Evolutionary conservation across 1,139 yeast species (phyloP), one percentile per base, ranked within the genome.

Genomic region (Blastobotrys persicus): DNA sequence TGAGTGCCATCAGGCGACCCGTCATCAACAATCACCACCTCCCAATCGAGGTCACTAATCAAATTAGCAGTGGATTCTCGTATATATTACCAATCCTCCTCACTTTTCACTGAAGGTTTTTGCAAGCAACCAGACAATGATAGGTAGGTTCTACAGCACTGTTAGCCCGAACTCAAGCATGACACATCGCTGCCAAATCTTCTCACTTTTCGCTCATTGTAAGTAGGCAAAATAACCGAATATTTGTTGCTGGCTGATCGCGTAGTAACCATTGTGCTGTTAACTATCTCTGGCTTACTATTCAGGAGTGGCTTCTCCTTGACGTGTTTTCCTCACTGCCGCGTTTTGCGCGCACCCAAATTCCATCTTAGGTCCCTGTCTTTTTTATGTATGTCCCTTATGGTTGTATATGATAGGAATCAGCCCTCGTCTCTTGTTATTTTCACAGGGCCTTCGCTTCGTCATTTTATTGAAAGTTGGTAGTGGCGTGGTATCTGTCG

Each of bases 1-100:
- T 83, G 91, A 16, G 94, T 85, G 14, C 92, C 92, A 65, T 85
- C 94, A 42, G 94, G 94, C 2, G 91, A 83, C 55, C 79, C 81
- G 63, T 85, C 94, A 62, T 85, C 94, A 47, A 85, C 92, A 63
- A 85, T 83, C 51, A 85, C 72, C 20, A 85, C 79, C 66, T 85
- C 94, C 94, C 94, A 85, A 65, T 82, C 77, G 51, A 85, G 69
- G 42, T 77, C 71, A 60, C 61, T 58, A 34, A 13, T 33, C 49
- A 2, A 9, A n/a, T 13, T n/a, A 14, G 5, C 14, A 9, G n/a
- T 20, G 20, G 18, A 18, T n/a, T 11, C 46, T 5, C 23, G 32
- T 6, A 11, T 9, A 12, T 4, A 14, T 20, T 3, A 3, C 28
- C 14, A 18, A n/a, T n/a, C n/a, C n/a, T 17, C 51, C 66, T 44